These are phyloP conservation scores for Pichia sp. DNA, from an alignment of 1,139 yeast species.

Conservation along the genomic window DNA sequence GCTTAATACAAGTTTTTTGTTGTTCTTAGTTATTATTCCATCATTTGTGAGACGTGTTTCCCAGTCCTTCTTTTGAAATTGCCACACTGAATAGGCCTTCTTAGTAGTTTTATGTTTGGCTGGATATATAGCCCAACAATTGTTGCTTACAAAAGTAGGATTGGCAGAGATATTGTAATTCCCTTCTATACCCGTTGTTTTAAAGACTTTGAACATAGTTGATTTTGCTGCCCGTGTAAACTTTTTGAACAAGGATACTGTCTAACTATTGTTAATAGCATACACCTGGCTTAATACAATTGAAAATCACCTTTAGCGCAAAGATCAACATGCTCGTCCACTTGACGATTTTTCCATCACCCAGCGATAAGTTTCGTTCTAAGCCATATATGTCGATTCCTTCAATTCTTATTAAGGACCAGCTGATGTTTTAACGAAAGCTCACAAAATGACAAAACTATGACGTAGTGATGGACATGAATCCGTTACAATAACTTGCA, in stretches of 20 bases:
- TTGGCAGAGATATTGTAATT: conserved; percentile 69
- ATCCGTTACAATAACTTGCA: too few relatives aligned
- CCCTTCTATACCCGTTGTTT: conserved; percentile 60
- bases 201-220: conserved; percentile 34
- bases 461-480: too few relatives aligned
- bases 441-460: too few relatives aligned
- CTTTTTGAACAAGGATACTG: neutral
- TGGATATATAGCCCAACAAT: conserved; percentile 83
- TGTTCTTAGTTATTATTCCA: conserved; percentile 42
- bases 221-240: neutral
- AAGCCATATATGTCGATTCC: too few relatives aligned
- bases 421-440: too few relatives aligned
- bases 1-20: conserved; percentile 28
- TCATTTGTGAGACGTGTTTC: conserved; percentile 52
- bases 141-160: conserved; percentile 62
- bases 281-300: neutral
- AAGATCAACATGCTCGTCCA: neutral
- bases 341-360: neutral
- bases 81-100: conserved; percentile 70
- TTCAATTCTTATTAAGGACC: too few relatives aligned
- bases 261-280: neutral
- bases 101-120: conserved; percentile 66
- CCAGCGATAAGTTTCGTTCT: neutral
- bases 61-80: conserved; percentile 77
- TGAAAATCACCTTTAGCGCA: neutral